Evolutionary conservation across 2,329 filamentous ascomycete species (phyloP), one percentile per base, ranked within the genome.

Genomic region (Phialophora chinensis): DNA sequence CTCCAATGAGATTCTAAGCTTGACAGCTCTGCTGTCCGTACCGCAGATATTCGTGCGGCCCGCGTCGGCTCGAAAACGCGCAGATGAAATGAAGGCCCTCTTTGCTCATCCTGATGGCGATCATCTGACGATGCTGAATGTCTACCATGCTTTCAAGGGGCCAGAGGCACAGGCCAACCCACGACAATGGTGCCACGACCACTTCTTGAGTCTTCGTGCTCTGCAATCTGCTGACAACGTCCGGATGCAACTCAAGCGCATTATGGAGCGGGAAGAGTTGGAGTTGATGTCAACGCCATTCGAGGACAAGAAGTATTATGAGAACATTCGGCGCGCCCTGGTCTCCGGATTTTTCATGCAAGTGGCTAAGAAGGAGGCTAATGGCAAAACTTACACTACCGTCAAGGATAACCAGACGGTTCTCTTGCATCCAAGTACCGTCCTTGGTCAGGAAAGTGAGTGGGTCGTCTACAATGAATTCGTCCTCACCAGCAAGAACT

Each of bases 381-480:
- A 87, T 33, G 91, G 91, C 75, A 98, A 98, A 84, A 87, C 91
- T 50, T 99, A 99, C 81, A 88, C 90, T 70, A 99, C 95, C 1
- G 90, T 99, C 77, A 99, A 98, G 83, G 96, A 99, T 76, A 91
- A 97, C 75, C 94, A 98, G 81, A 90, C 87, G 55, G 95, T 99
- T 54, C 85, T 97, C 73, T 86, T 99, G 67, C 95, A 99, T 80
- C 95, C 95, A 1, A 95, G 91, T 71, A 97, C 93, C 0, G 93
- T 97, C 35, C 84, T 99, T 25, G 87, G 88, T 59, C 89, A 92
- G 66, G 93, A 97, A 66, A 92, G 90, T 72, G 95, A 99, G 72
- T 99, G 95, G 95, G 92, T 99, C 29, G 83, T 99, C 29, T 99
- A 99, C 81, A 97, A 98, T 75, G 96, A 99, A 77, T 99, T 98